These are phyloP conservation scores for Fomitopsis pinicola DNA, from an alignment of 1,284 basidiomycete species.

Conservation along the genomic window DNA sequence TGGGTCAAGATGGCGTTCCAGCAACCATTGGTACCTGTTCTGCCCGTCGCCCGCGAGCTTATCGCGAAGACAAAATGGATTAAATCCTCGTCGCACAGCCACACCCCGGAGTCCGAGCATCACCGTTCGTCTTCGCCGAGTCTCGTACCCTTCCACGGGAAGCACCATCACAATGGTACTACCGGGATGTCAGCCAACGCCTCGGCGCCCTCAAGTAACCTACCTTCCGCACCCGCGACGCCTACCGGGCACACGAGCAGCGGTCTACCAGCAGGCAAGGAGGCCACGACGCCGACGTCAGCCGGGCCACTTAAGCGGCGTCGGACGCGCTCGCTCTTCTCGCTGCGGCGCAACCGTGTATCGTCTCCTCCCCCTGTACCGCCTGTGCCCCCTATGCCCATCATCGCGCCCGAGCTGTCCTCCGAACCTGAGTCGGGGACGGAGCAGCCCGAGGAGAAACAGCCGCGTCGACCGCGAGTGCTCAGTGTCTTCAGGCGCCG, in stretches of 20 bases:
- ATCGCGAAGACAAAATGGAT: conserved; percentile 73
- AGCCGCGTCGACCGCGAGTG: conserved; percentile 25
- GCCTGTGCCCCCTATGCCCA: background rate
- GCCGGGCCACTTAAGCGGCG: background rate
- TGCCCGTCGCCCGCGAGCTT: conserved; percentile 71
- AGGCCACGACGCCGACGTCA: background rate
- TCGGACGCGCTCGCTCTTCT: conserved; percentile 3
- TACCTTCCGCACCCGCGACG: background rate
- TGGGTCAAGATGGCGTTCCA: conserved; percentile 83
- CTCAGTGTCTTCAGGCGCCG: conserved; percentile 39
- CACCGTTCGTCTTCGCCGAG: conserved; percentile 15
- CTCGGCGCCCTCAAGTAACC: background rate
- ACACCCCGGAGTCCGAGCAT: conserved; percentile 11
- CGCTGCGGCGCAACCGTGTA: background rate
- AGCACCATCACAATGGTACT: background rate
- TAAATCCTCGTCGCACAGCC: conserved; percentile 19
- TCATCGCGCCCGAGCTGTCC: conserved; percentile 13
- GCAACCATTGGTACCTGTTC: conserved; percentile 66
- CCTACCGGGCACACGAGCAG: background rate
- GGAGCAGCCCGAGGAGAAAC: conserved; percentile 9
- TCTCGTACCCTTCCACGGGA: conserved; percentile 8
- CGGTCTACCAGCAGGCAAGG: background rate
- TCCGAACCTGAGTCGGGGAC: conserved; percentile 17
- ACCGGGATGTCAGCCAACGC: background rate
- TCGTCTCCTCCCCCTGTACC: background rate